A percentile compares a stretch with the other conserved stretches of the same genome.
phyloP scores from a whole-genome alignment of 148 eudicot genomes.

The Vaccinium darrowii region DNA sequence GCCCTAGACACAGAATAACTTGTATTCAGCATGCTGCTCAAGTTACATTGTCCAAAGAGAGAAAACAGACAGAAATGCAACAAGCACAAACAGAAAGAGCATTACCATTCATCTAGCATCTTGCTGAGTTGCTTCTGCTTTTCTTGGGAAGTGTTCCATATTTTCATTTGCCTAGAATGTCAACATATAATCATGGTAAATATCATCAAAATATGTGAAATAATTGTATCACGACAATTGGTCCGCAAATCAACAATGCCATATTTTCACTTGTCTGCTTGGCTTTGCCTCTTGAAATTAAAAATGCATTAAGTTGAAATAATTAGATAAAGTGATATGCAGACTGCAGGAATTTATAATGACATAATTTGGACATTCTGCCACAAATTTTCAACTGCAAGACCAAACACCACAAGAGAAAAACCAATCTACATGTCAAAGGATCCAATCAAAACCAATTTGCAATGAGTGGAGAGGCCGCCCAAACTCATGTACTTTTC shows the following conservation, averaged over 20 bases:
- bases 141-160: constrained; percentile 79
- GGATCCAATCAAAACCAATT: too few relatives aligned
- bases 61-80: constrained; percentile 5
- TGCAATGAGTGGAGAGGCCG: too few relatives aligned
- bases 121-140: constrained; percentile 76
- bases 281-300: not conserved
- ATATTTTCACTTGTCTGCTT: not conserved
- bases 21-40: constrained; percentile 13
- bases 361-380: not conserved
- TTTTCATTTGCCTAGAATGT: constrained; percentile 79
- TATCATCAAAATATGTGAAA: not conserved
- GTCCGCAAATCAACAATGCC: not conserved
- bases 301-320: not conserved
- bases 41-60: not conserved
- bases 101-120: constrained; percentile 96
- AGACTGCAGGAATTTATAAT: not conserved
- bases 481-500: too few relatives aligned
- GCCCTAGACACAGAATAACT: constrained; percentile 55
- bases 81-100: not conserved
- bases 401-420: not conserved
- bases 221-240: not conserved
- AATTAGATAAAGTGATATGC: not conserved
- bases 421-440: not conserved
- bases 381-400: not conserved
- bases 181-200: constrained; percentile 13